These are phyloP conservation scores for Quercus wislizeni DNA, from an alignment of 306 rosid genomes.

Conservation along the genomic window DNA sequence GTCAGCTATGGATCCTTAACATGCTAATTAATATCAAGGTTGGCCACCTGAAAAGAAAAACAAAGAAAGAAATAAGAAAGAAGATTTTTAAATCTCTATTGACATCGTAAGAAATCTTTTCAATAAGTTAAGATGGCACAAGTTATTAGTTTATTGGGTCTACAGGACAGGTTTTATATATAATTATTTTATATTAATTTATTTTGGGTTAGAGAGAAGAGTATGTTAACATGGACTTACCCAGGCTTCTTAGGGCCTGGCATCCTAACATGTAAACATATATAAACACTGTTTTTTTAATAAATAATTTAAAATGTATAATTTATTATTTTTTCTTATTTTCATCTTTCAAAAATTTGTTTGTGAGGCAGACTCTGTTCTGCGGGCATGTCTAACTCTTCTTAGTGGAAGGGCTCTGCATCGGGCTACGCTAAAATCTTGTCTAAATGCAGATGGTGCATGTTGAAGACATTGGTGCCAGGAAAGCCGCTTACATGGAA, in stretches of 20 bases:
- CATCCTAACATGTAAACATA: slow-evolving; percentile 7
- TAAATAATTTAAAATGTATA: too few species aligned
- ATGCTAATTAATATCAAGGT: too few species aligned
- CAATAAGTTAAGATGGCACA: neutral
- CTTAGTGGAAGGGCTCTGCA: neutral
- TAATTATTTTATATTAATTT: neutral
- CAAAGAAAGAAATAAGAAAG: neutral
- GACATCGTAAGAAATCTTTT: neutral
- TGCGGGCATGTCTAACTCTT: slow-evolving; percentile 4
- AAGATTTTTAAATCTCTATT: neutral
- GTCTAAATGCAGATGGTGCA: slow-evolving; percentile 68
- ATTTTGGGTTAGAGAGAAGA: slow-evolving; percentile 11
- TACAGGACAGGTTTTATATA: slow-evolving; percentile 58
- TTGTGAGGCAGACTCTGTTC: neutral
- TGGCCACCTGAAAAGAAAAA: too few species aligned
- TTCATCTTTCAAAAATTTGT: neutral
- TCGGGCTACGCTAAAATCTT: slow-evolving; percentile 22
- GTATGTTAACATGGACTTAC: slow-evolving; percentile 7
- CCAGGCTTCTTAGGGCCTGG: slow-evolving; percentile 12
- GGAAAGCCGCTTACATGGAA: slow-evolving; percentile 55
- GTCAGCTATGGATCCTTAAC: neutral
- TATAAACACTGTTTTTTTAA: slow-evolving; percentile 1
- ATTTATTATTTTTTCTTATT: neutral
- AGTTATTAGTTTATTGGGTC: slow-evolving; percentile 36
- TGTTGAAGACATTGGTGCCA: slow-evolving; percentile 64